phyloP scores from a whole-genome alignment of 768 basidiomycete genomes.

The Auricularia heimuer region DNA sequence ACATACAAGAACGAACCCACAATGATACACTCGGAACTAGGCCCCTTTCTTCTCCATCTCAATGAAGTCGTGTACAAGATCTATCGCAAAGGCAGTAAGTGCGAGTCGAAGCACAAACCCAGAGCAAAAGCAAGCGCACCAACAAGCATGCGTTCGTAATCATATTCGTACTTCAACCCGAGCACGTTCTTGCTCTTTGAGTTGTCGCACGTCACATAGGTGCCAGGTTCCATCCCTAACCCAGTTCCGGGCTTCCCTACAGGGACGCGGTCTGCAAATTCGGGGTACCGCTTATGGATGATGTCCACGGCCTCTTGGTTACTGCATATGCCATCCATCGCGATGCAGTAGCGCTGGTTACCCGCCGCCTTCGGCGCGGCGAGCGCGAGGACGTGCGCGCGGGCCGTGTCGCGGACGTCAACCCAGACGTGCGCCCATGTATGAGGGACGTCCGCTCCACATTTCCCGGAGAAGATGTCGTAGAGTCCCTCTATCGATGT shows the following conservation, averaged over 20 bases:
- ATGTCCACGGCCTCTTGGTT: neutral
- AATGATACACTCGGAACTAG: neutral
- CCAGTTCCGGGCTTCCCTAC: neutral
- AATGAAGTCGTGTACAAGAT: too few species aligned
- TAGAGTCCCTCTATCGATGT: neutral
- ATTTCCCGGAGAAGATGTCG: neutral
- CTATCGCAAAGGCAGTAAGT: too few species aligned
- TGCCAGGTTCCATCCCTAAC: neutral
- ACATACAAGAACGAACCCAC: too few species aligned
- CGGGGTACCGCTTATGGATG: neutral
- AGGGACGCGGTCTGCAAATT: neutral
- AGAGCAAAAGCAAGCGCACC: too few species aligned
- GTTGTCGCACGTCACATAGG: neutral
- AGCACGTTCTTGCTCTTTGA: neutral
- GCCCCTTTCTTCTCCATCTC: neutral
- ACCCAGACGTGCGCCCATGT: neutral
- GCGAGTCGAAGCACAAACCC: too few species aligned
- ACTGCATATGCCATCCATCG: neutral
- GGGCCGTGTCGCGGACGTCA: slow-evolving; percentile 4
- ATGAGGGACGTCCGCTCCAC: neutral
- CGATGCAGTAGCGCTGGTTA: neutral
- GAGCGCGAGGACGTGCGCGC: slow-evolving; percentile 3
- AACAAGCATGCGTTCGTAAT: too few species aligned
- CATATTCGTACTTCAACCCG: neutral
- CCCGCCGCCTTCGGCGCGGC: neutral